A percentile compares a stretch with the other conserved stretches of the same genome.
Conservation (phyloP, 78 protist species). For the Speleostelium caveatum region DNA sequence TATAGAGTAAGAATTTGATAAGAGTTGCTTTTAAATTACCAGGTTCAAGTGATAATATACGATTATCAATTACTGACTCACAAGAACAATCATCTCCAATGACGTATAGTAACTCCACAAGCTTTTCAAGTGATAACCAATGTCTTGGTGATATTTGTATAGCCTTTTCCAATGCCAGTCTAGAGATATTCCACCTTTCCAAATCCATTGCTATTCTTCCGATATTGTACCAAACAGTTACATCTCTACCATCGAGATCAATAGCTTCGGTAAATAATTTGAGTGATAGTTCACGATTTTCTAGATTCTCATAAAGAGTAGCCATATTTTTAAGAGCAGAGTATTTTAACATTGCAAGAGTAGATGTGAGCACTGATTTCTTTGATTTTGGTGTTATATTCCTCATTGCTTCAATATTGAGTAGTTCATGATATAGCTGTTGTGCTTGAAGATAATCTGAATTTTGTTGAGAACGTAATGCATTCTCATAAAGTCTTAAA, state of each 20-base stretch:
- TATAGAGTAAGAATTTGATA: not conserved
- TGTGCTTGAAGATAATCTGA: slow-evolving; percentile 39
- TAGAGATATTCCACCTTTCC: slow-evolving; percentile 23
- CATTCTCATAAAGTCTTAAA: slow-evolving; percentile 24
- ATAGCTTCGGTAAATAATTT: slow-evolving; percentile 9
- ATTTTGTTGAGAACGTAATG: slow-evolving; percentile 36
- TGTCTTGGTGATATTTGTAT: slow-evolving; percentile 18
- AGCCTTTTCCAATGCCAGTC: slow-evolving; percentile 30
- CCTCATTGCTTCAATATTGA: slow-evolving; percentile 2
- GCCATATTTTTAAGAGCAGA: slow-evolving; percentile 54
- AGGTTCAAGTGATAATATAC: not conserved
- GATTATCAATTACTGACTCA: not conserved
- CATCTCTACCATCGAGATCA: slow-evolving; percentile 53
- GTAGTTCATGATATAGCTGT: slow-evolving; percentile 27
- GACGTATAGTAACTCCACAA: slow-evolving; percentile 31
- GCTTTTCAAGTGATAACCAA: slow-evolving; percentile 44
- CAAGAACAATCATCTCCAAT: slow-evolving; percentile 24
- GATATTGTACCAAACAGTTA: slow-evolving; percentile 18
- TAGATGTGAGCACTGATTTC: not conserved
- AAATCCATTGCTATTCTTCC: slow-evolving; percentile 30
- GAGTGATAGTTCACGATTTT: slow-evolving; percentile 21
- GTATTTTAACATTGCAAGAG: slow-evolving; percentile 30
- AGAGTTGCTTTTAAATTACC: slow-evolving; percentile 3
- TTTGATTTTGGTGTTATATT: not conserved
- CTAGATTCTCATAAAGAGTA: slow-evolving; percentile 22